phyloP scores from a whole-genome alignment of 768 basidiomycete species.

The Crassisporium funariophilum region DNA sequence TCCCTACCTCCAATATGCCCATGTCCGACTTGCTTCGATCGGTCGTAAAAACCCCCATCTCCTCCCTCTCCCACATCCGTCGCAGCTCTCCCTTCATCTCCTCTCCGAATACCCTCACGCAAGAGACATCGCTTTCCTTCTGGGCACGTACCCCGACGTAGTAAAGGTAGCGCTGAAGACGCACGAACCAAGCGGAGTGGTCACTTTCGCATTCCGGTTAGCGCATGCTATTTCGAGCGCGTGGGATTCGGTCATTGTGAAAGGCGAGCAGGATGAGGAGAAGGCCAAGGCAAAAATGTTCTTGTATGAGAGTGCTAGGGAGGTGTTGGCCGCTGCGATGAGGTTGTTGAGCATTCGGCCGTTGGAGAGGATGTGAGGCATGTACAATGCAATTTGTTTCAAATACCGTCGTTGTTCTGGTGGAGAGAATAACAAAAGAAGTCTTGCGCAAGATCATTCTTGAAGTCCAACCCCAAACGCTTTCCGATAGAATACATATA shows the following conservation, averaged over 20 bases:
- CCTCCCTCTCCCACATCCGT: constrained; percentile 68
- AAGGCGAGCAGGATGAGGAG: constrained; percentile 74
- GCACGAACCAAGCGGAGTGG: constrained; percentile 88
- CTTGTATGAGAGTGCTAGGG: constrained; percentile 85
- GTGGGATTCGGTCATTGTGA: constrained; percentile 89
- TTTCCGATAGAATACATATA: no score
- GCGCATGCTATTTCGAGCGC: constrained; percentile 89
- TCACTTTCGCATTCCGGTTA: constrained; percentile 86
- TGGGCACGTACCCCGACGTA: constrained; percentile 90
- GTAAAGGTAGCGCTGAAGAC: constrained; percentile 83
- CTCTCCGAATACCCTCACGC: constrained; percentile 72
- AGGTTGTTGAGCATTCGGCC: constrained; percentile 85
- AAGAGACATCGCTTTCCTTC: constrained; percentile 82
- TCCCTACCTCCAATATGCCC: constrained; percentile 95
- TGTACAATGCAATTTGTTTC: no score
- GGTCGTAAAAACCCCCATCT: constrained; percentile 90
- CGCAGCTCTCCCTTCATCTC: constrained; percentile 67
- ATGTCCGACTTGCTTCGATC: constrained; percentile 90
- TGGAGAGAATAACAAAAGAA: no score
- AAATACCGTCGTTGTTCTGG: no score
- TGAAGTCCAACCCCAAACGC: no score
- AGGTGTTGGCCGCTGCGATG: constrained; percentile 89
- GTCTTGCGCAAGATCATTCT: no score
- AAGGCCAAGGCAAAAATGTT: constrained; percentile 86
- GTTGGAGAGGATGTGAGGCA: constrained; percentile 89